Base-by-base conservation (phyloP, 768 basidiomycete species). In the Rubroboletus satanas region DNA sequence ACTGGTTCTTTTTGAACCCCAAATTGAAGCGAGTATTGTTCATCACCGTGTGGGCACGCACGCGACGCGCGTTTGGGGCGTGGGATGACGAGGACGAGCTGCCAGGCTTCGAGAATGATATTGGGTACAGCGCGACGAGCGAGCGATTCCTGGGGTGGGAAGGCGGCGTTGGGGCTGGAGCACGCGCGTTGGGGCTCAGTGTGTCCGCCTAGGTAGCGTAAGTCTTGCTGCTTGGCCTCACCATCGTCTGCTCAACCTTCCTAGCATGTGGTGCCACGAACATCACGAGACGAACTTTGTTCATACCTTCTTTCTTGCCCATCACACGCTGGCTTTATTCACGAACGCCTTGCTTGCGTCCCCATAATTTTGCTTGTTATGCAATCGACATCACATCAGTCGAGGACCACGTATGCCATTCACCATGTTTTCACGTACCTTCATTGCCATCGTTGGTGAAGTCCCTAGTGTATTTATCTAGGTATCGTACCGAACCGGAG, bases 1-100 rank as follows among this genome's bases (percentile, higher is more conserved):
- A 96, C 69, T 96, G 93, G 87, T 98, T 98, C 78, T 96, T 98
- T 76, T 77, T 93, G 64, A 96, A 94, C 77, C 82, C 88, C 65
- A 95, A 93, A 76, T 75, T 85, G 73, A 97, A 95, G 75, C 85
- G 95, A 21, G 83, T 98, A 63, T 73, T 98, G 52, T 98, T 96
- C 74, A 81, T 97, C 55, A 88, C 92, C 2, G 85, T 93, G 21
- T 97, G 93, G 92, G 92, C 94, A 7, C 82, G 88, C 42, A 86
- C 87, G 32, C 81, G 79, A 63, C 80, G 82, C 46, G 75, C 82
- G 18, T 74, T 75, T 17, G 73, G 80, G 38, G 81, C 74, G 50
- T 83, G 78, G 75, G 74, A 73, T 29, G 76, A 76, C 38, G 78
- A 78, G 33, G 81, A 81, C n/a, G 73, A 56, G 49, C 56, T 53